phyloP scores from a whole-genome alignment of 768 basidiomycete genomes.

The Cubamyces sp. region DNA sequence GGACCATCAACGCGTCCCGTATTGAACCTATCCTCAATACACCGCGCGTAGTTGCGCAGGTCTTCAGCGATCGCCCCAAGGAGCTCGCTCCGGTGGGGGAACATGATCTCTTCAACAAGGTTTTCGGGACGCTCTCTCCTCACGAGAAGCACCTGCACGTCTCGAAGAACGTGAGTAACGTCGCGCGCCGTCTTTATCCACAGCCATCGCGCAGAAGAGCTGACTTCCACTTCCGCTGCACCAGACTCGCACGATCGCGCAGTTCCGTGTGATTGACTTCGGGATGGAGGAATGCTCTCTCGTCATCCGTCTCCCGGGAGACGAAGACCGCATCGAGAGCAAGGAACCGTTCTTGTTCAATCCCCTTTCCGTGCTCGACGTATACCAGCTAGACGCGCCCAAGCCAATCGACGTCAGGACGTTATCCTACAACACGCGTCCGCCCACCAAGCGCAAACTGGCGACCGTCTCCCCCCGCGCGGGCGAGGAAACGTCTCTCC shows the following conservation, averaged over 20 bases:
- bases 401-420: slow-evolving; percentile 25
- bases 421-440: slow-evolving; percentile 28
- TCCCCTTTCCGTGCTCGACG: slow-evolving; percentile 13
- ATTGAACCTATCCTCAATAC: slow-evolving; percentile 28
- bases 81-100: slow-evolving; percentile 29
- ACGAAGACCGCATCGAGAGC: slow-evolving; percentile 17
- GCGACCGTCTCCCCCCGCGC: slow-evolving; percentile 23
- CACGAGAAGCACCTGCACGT: slow-evolving; percentile 31
- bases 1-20: slow-evolving; percentile 22
- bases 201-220: not conserved
- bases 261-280: slow-evolving; percentile 34
- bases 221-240: not conserved
- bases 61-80: slow-evolving; percentile 26
- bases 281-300: slow-evolving; percentile 35
- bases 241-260: slow-evolving; percentile 30
- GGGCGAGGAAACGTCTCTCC: slow-evolving; percentile 25
- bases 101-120: slow-evolving; percentile 23
- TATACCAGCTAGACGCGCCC: slow-evolving; percentile 27
- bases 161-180: slow-evolving; percentile 18
- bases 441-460: slow-evolving; percentile 15
- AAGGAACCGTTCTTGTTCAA: slow-evolving; percentile 24
- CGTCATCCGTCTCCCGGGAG: slow-evolving; percentile 28
- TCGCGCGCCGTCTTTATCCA: no score
- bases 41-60: slow-evolving; percentile 30
- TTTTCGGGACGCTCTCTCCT: slow-evolving; percentile 27